A percentile compares a stretch with the other conserved stretches of the same genome.
phyloP scores from a whole-genome alignment of 1,284 basidiomycete species.

The Cryptococcus jaspeensis region DNA sequence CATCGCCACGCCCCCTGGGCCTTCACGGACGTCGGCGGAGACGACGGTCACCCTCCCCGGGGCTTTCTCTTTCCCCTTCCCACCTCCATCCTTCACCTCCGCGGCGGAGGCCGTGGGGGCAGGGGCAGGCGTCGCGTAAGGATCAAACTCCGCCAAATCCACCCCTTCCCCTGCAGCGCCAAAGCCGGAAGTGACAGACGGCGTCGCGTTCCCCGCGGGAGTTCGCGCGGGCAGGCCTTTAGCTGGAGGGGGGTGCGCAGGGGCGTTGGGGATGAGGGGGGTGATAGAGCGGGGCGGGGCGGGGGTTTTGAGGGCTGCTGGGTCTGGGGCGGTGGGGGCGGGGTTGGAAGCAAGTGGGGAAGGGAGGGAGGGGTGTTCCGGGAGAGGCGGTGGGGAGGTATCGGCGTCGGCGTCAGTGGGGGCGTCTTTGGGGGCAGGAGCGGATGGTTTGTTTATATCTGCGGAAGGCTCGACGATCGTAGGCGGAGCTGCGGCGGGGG shows the following conservation, averaged over 20 bases:
- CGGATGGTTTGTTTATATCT: too few species aligned
- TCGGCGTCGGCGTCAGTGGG: too few species aligned
- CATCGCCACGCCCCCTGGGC: not conserved
- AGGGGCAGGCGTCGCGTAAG: slow-evolving; percentile 35
- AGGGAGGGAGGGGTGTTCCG: too few species aligned
- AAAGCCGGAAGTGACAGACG: slow-evolving; percentile 7
- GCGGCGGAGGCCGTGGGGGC: slow-evolving; percentile 1
- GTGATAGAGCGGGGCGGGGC: not conserved
- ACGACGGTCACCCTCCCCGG: not conserved
- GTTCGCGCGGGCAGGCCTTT: slow-evolving; percentile 18
- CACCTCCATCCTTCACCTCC: not conserved
- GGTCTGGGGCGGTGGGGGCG: not conserved
- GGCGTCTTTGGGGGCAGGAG: too few species aligned
- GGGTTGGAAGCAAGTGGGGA: not conserved
- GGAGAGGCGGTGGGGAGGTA: too few species aligned
- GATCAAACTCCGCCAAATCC: slow-evolving; percentile 46
- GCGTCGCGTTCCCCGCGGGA: slow-evolving; percentile 12
- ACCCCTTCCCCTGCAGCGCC: not conserved
- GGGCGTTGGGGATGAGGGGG: slow-evolving; percentile 16
- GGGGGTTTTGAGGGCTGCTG: not conserved
- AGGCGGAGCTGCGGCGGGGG: too few species aligned
- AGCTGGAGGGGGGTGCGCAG: slow-evolving; percentile 14
- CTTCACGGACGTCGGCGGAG: not conserved
- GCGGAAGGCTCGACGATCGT: too few species aligned
- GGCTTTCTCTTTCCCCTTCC: not conserved